These are phyloP conservation scores for Teratosphaeria zuluensis DNA, from an alignment of 2,329 filamentous ascomycete species.

Conservation along the genomic window DNA sequence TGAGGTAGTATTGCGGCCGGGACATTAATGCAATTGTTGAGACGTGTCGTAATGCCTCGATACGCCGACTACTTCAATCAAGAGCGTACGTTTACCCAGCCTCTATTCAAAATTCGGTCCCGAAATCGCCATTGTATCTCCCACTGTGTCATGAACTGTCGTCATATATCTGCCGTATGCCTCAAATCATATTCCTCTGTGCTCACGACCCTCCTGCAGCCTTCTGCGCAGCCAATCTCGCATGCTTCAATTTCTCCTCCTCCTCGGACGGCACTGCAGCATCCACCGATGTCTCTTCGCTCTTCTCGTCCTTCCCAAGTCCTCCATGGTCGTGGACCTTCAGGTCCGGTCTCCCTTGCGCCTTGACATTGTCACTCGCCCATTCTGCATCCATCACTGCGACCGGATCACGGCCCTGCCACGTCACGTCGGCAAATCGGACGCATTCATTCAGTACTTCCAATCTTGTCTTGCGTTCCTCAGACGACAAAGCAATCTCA, in stretches of 20 bases:
- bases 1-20: too few relatives aligned
- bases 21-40: too few relatives aligned
- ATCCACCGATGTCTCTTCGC: not conserved
- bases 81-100: not conserved
- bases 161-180: not conserved
- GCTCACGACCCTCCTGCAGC: not conserved
- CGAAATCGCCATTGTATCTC: not conserved
- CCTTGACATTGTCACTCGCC: slow-evolving; percentile 4
- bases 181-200: not conserved
- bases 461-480: slow-evolving; percentile 28
- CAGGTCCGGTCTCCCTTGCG: slow-evolving; percentile 5
- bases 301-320: not conserved
- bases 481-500: slow-evolving; percentile 27
- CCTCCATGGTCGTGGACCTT: not conserved
- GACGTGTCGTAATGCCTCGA: too few relatives aligned
- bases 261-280: not conserved
- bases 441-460: slow-evolving; percentile 30
- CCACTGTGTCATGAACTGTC: not conserved
- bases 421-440: slow-evolving; percentile 21
- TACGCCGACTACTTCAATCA: too few relatives aligned
- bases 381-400: slow-evolving; percentile 7
- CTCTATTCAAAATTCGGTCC: not conserved
- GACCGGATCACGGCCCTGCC: slow-evolving; percentile 17
- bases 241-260: not conserved
- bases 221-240: not conserved